Conservation (phyloP, 805 yeast species). For the Ogataea dorogensis region DNA sequence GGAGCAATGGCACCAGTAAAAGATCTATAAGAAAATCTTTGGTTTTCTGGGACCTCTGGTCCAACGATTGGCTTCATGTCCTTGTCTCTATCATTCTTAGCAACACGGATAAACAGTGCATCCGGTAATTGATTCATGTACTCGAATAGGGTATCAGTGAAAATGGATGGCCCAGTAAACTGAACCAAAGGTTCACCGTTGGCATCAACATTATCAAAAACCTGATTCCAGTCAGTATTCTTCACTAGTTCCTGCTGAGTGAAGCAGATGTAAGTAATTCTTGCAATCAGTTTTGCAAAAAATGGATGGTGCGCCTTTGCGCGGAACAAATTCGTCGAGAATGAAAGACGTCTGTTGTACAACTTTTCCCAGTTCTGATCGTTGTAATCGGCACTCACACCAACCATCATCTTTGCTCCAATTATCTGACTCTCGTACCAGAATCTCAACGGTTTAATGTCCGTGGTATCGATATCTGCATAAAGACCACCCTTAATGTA, state of each 20-base stretch:
- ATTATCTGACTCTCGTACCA: constrained; percentile 26
- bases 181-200: constrained; percentile 35
- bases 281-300: constrained; percentile 26
- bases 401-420: constrained; percentile 19
- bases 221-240: constrained; percentile 31
- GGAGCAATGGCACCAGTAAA: constrained; percentile 34
- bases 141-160: constrained; percentile 35
- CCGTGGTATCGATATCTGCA: constrained; percentile 58
- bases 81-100: constrained; percentile 31
- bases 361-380: constrained; percentile 25
- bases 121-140: constrained; percentile 29
- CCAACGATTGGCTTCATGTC: constrained; percentile 28
- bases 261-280: constrained; percentile 30
- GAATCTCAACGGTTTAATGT: constrained; percentile 44
- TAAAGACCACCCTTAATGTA: constrained; percentile 60
- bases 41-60: constrained; percentile 28
- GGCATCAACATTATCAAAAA: constrained; percentile 31
- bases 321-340: constrained; percentile 23
- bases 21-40: constrained; percentile 30
- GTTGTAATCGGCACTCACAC: constrained; percentile 25
- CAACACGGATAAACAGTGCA: constrained; percentile 31
- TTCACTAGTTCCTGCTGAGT: constrained; percentile 25
- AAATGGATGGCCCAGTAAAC: constrained; percentile 36
- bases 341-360: constrained; percentile 25
- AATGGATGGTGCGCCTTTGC: constrained; percentile 29